Percentiles rank a stretch among this genome's conserved stretches.
Conservation (phyloP, 805 yeast genomes). For the Metschnikowia rubicola region DNA sequence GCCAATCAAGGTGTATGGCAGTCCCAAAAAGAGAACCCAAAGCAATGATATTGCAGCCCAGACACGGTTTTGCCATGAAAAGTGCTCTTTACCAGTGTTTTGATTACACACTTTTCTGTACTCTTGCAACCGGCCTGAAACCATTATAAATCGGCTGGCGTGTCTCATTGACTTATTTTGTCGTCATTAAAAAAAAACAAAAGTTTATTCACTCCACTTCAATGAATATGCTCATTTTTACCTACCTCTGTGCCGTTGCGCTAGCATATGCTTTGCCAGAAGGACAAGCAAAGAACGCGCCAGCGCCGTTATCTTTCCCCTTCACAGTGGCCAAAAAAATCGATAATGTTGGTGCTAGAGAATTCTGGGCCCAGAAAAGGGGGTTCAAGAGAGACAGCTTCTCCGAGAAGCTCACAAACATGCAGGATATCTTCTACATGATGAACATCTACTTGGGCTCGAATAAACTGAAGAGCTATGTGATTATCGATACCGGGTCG, state of each 20-base stretch:
- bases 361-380: neutral
- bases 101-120: too few species aligned
- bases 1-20: too few species aligned
- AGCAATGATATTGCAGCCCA: too few species aligned
- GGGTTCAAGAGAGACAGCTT: constrained; percentile 4
- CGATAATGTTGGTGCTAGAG: neutral
- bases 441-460: constrained; percentile 17
- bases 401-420: constrained; percentile 1
- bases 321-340: constrained; percentile 3
- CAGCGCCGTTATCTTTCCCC: constrained; percentile 7
- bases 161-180: too few species aligned
- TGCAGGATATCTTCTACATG: constrained; percentile 10
- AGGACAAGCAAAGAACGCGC: neutral
- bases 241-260: neutral
- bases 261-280: neutral
- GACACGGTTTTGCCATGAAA: too few species aligned
- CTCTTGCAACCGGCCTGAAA: too few species aligned
- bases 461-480: constrained; percentile 20
- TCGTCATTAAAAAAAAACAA: neutral
- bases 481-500: constrained; percentile 43
- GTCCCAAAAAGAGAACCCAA: too few species aligned
- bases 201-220: neutral
- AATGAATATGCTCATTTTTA: neutral
- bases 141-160: too few species aligned
- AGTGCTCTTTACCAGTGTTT: too few species aligned